Base-by-base conservation (phyloP, 2,329 filamentous ascomycete species). In the Didymellaceae sp. region DNA sequence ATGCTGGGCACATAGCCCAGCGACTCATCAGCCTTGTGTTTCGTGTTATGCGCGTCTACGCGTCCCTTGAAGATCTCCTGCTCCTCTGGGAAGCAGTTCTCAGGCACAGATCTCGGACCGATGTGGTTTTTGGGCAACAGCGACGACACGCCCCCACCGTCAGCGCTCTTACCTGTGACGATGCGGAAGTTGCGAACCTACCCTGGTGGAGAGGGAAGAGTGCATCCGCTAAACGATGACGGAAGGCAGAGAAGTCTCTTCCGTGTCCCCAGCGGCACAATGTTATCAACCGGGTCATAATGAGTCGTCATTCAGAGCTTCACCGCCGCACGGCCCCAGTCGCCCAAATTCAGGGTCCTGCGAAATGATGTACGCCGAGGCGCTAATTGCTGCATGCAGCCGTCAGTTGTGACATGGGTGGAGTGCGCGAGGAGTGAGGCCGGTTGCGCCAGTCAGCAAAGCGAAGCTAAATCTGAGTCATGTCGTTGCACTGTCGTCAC, bases 11-110 rank as follows among this genome's bases (percentile, higher is more conserved):
- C n/a, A n/a, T n/a, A n/a, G 14, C n/a, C 14, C 22, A 17, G 22
- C 48, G 39, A 26, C 45, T 48, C 40, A 52, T 56, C 58, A 61
- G 62, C 57, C 60, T 48, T 63, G 52, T 54, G 58, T 63, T 60
- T 63, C 56, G 60, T 44, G 34, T 53, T 32, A 61, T 61, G 61
- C 61, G 49, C 46, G 61, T 52, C 54, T 59, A 63, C 61, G 61
- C 58, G 61, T 63, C 59, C 54, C 44, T 28, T 45, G 58, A 39
- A 50, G 51, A 61, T 61, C 58, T 51, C 54, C 49, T 44, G 26
- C 17, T n/a, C 33, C 54, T 44, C 34, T 11, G 46, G 46, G 37
- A 52, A 55, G n/a, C 37, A 55, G 55, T 41, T 24, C 50, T 59
- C 47, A 62, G 57, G 54, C 59, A 57, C 52, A 51, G 50, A 54